Conservation (phyloP, 164 flowering plant genomes). For the Berberis thunbergii region DNA sequence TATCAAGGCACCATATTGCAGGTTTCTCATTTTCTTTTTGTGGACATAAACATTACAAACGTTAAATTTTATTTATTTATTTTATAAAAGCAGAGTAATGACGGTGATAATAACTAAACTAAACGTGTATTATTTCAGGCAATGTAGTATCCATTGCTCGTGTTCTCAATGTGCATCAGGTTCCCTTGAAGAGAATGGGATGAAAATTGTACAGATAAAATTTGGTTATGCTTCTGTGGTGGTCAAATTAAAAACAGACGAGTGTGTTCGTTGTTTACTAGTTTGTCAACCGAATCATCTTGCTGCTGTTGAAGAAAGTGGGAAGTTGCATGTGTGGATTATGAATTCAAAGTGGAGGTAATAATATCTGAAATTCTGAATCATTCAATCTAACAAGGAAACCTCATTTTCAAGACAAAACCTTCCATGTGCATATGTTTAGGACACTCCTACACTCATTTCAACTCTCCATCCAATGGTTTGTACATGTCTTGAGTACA, state of each 20-base stretch:
- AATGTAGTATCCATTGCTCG: slow-evolving; percentile 39
- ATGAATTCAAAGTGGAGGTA: slow-evolving; percentile 92
- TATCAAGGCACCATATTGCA: slow-evolving; percentile 71
- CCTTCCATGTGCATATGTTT: too few species aligned
- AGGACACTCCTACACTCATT: too few species aligned
- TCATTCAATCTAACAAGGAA: too few species aligned
- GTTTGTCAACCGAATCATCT: slow-evolving; percentile 70
- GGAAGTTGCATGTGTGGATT: slow-evolving; percentile 62
- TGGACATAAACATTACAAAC: neutral
- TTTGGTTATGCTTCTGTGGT: slow-evolving; percentile 59
- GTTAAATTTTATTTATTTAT: neutral
- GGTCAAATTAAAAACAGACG: slow-evolving; percentile 36
- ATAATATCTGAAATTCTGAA: slow-evolving; percentile 6
- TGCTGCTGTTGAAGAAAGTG: slow-evolving; percentile 67
- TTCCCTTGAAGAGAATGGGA: slow-evolving; percentile 42
- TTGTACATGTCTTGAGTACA: too few species aligned
- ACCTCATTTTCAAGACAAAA: too few species aligned
- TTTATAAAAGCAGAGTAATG: neutral
- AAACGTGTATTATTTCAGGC: slow-evolving; percentile 33
- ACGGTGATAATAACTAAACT: slow-evolving; percentile 8
- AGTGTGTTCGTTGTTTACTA: slow-evolving; percentile 43
- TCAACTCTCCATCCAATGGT: too few species aligned
- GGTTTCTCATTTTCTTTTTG: slow-evolving; percentile 35
- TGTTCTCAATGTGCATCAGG: slow-evolving; percentile 56
- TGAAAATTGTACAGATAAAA: slow-evolving; percentile 60